These are phyloP conservation scores for Rickenella mellea DNA, from an alignment of 768 basidiomycete genomes.

Conservation along the genomic window DNA sequence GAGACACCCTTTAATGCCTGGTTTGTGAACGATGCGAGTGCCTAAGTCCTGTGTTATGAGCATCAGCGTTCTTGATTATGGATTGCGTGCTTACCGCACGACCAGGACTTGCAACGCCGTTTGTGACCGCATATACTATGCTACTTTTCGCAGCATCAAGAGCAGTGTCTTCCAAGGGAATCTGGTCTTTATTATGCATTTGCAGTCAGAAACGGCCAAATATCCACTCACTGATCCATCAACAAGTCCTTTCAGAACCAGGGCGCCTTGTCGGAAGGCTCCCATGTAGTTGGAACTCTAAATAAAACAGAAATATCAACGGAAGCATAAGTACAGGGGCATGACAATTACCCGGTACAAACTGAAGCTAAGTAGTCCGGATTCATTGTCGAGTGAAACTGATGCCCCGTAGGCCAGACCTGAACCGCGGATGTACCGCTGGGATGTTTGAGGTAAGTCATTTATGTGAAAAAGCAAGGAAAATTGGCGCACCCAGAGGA, in stretches of 20 bases:
- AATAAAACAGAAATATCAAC: not conserved
- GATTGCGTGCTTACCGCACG: constrained; percentile 55
- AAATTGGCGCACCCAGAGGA: constrained; percentile 63
- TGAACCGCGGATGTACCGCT: constrained; percentile 87
- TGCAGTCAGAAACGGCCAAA: not conserved
- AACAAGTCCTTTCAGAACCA: constrained; percentile 69
- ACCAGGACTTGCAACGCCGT: constrained; percentile 74
- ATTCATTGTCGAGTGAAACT: constrained; percentile 64
- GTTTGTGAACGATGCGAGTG: constrained; percentile 75
- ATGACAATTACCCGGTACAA: constrained; percentile 59
- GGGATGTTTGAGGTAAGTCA: constrained; percentile 1
- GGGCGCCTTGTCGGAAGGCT: constrained; percentile 74
- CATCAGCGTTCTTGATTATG: not conserved
- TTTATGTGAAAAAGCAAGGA: not conserved
- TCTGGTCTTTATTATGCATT: constrained; percentile 31
- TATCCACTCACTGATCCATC: constrained; percentile 61
- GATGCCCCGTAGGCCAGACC: constrained; percentile 93
- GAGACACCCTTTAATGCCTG: constrained; percentile 83
- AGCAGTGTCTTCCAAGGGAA: constrained; percentile 68
- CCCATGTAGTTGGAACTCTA: constrained; percentile 74
- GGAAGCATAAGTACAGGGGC: not conserved
- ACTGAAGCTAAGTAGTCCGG: constrained; percentile 65
- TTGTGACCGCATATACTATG: constrained; percentile 77
- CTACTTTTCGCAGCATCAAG: constrained; percentile 89
- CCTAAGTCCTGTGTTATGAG: constrained; percentile 32